Evolutionary conservation across 2,329 filamentous ascomycete species (phyloP), one percentile per base, ranked within the genome.

Genomic region (Coniochaeta hoffmannii): DNA sequence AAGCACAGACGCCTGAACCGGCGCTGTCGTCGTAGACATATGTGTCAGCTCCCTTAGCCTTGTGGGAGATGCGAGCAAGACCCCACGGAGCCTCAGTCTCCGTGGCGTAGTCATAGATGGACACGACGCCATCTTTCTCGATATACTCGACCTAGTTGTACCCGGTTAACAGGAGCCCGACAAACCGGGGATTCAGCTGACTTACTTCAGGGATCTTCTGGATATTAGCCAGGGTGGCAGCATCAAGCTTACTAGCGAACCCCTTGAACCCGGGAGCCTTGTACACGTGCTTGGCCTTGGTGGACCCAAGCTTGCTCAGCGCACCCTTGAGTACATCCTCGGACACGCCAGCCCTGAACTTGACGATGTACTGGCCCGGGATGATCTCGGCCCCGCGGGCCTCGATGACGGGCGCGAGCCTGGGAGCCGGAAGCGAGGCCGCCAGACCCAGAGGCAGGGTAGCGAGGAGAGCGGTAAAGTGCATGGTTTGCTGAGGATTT

Each of bases 321-420:
- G 58, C 57, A 49, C 26, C 22, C 12, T 64, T 30, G 55, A 61
- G 58, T 10, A 55, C 54, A 19, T 69, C 62, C 14, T 67, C 58
- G 36, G 65, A 57, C 58, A 65, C 63, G 31, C 67, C 64, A 49
- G 69, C 65, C 66, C 73, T 73, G 57, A 77, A 56, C 66, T 73
- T 75, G 63, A 76, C 69, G 54, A 77, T 74, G 65, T 73, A 77
- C 61, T 71, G 71, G 60, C 68, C 69, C 7, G 71, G 69, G 54
- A 76, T 68, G 36, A 68, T 60, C 31, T 62, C 53, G 38, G 67
- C 69, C 53, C 64, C 66, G 55, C 68, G 66, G 32, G 72, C 67
- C 31, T 64, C 57, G 36, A 75, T 64, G 61, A 76, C 52, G 10
- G 73, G 72, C 22, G 41, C 41, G 24, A 3, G 72, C 67, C 12